A percentile compares a stretch with the other conserved stretches of the same genome.
phyloP scores from a whole-genome alignment of 768 basidiomycete species.

The Calvatia gigantea region DNA sequence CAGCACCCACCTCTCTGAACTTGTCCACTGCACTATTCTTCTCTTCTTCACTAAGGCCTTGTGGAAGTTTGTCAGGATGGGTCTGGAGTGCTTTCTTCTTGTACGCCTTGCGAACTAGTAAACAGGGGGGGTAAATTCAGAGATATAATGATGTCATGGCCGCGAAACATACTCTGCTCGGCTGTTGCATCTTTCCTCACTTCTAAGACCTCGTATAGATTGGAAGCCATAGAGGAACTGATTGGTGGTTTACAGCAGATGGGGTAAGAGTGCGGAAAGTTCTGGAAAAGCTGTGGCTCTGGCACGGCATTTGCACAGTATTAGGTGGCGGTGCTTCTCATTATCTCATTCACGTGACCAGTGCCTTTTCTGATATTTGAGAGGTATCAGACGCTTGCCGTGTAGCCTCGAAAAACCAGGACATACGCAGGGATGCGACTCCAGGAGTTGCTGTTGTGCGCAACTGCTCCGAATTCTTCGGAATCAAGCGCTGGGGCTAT shows the following conservation, averaged over 20 bases:
- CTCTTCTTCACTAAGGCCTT: conserved; percentile 44
- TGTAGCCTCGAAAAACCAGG: too few relatives aligned
- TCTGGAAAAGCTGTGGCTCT: conserved; percentile 28
- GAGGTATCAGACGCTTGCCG: neutral
- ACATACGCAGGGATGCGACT: conserved; percentile 50
- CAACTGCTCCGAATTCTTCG: conserved; percentile 48
- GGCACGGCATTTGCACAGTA: neutral
- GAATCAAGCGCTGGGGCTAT: conserved; percentile 58
- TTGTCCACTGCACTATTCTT: conserved; percentile 58
- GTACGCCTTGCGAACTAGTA: conserved; percentile 49
- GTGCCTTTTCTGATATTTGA: conserved; percentile 11
- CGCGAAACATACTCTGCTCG: conserved; percentile 63
- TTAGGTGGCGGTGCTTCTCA: neutral
- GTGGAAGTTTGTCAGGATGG: conserved; percentile 70
- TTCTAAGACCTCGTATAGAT: conserved; percentile 65
- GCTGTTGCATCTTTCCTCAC: conserved; percentile 48
- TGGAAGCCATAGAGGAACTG: conserved; percentile 41
- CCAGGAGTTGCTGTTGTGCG: conserved; percentile 67
- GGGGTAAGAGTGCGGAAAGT: conserved; percentile 22
- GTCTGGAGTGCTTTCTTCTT: conserved; percentile 65
- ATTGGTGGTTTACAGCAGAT: conserved; percentile 8
- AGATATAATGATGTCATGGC: neutral
- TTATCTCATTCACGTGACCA: conserved; percentile 20
- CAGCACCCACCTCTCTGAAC: conserved; percentile 32
- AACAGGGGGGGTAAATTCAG: neutral